Base-by-base conservation (phyloP, 768 basidiomycete genomes). In the Leccinellum rugosiceps region DNA sequence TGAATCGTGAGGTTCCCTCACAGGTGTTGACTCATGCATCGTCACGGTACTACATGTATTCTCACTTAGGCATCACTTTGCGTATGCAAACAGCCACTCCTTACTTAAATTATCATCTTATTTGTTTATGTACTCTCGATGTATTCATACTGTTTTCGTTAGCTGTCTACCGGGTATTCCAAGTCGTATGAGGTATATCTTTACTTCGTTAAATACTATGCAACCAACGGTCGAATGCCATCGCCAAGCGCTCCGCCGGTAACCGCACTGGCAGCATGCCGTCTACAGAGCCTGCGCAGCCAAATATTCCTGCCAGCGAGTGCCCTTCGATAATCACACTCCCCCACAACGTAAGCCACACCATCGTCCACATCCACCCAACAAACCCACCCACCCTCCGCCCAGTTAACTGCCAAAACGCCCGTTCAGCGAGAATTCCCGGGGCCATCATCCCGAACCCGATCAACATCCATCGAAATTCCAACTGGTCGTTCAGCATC, bases 401-500 rank as follows among this genome's bases (percentile, higher is more conserved):
- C 6, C 74, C 70, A 0, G 67, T 74, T 15, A 62, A 21, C 23
- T 23, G 26, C 38, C 55, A 43, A 46, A 62, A 74, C 19, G 2
- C 56, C 14, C 49, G 67, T 65, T 87, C 86, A 17, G 80, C 53
- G 2, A 83, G 52, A 9, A 82, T 63, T 1, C 83, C 84, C 0
- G 80, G 58, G 10, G 77, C 84, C 72, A 79, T 83, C 67, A 82
- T 70, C 34, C 84, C 58, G 63, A 87, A 88, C 57, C 80, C 83
- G 1, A 78, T 76, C 0, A 73, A 66, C 44, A 82, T 74, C 28
- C 63, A 55, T 58, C 55, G 51, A 15, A 79, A 72, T 26, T 84
- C 81, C 0, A 74, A 70, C 8, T 76, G 79, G 6, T 71, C 66
- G 2, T 80, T 78, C 75, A 84, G 74, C 1, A 79, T 77, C 76